Percentiles rank a stretch among this genome's conserved stretches.
These are phyloP conservation scores for Fusarium azukiicola DNA, from an alignment of 2,329 filamentous ascomycete species.

Conservation along the genomic window DNA sequence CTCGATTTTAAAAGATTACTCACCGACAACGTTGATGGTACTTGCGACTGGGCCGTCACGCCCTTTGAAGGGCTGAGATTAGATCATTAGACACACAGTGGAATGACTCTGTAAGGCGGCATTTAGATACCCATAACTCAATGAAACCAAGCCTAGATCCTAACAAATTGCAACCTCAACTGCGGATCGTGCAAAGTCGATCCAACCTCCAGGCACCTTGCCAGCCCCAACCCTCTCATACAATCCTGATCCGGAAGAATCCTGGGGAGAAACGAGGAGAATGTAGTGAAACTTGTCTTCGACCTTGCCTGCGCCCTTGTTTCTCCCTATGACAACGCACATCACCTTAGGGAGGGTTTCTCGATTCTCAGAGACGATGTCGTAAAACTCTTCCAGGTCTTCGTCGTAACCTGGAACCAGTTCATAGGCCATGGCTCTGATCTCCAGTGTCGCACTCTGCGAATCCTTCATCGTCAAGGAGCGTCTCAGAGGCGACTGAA, in stretches of 20 bases:
- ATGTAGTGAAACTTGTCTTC: constrained; percentile 6
- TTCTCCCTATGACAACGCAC: constrained; percentile 24
- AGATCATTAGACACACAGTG: no score
- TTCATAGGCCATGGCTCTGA: background rate
- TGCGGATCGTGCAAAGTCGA: constrained; percentile 4
- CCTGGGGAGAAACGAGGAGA: constrained; percentile 2
- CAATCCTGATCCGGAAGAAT: background rate
- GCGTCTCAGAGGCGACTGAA: background rate
- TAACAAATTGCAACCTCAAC: constrained; percentile 8
- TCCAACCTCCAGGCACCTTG: constrained; percentile 3
- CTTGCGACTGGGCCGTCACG: no score
- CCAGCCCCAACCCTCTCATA: constrained; percentile 27
- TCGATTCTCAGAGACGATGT: background rate
- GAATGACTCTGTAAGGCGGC: no score
- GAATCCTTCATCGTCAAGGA: background rate
- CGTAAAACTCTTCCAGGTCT: background rate
- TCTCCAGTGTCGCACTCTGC: background rate
- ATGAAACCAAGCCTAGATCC: background rate
- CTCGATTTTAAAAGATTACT: no score
- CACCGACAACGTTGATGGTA: no score
- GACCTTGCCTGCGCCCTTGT: background rate
- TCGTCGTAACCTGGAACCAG: background rate
- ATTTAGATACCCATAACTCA: background rate
- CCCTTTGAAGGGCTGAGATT: no score
- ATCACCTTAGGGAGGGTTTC: background rate